A percentile compares a stretch with the other conserved stretches of the same genome.
phyloP scores from a whole-genome alignment of 495 filamentous ascomycete genomes.

The Lophiostoma macrostomum region DNA sequence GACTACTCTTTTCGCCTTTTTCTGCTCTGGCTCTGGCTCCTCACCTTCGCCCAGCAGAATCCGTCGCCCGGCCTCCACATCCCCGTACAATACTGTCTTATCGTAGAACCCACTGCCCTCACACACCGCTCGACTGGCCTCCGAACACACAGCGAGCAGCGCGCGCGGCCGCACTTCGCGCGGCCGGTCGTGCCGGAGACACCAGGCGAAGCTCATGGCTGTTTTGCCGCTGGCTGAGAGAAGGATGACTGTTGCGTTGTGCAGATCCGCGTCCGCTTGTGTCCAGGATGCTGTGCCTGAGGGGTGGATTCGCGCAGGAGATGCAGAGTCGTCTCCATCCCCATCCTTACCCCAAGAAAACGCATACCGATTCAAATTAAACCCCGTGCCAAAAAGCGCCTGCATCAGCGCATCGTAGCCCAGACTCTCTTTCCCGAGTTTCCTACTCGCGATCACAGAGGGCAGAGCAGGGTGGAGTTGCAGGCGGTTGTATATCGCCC shows the following conservation, averaged over 20 bases:
- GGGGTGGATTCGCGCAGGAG: conserved; percentile 47
- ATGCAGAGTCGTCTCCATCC: too few relatives aligned
- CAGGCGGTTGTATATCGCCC: conserved; percentile 56
- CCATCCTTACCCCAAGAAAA: conserved; percentile 43
- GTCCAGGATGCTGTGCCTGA: conserved; percentile 39
- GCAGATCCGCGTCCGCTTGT: conserved; percentile 47
- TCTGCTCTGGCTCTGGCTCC: too few relatives aligned
- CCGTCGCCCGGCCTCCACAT: conserved; percentile 12
- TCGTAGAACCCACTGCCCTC: conserved; percentile 27
- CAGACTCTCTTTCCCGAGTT: conserved; percentile 19
- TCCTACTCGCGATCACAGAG: too few relatives aligned
- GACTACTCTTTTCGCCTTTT: conserved; percentile 39
- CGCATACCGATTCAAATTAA: conserved; percentile 48
- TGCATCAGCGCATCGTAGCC: conserved; percentile 47
- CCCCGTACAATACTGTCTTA: conserved; percentile 29
- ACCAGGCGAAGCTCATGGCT: conserved; percentile 23
- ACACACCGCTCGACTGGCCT: not conserved
- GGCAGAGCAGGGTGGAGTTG: conserved; percentile 29
- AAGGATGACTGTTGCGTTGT: conserved; percentile 38
- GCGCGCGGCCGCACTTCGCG: conserved; percentile 12
- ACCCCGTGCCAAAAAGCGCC: conserved; percentile 47
- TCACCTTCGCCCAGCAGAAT: too few relatives aligned
- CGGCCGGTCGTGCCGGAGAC: conserved; percentile 21
- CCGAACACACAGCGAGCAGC: conserved; percentile 29
- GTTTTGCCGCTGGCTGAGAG: conserved; percentile 30